Conservation (phyloP, 192 early-diverging fungal genomes). For the Entomortierella lignicola region DNA sequence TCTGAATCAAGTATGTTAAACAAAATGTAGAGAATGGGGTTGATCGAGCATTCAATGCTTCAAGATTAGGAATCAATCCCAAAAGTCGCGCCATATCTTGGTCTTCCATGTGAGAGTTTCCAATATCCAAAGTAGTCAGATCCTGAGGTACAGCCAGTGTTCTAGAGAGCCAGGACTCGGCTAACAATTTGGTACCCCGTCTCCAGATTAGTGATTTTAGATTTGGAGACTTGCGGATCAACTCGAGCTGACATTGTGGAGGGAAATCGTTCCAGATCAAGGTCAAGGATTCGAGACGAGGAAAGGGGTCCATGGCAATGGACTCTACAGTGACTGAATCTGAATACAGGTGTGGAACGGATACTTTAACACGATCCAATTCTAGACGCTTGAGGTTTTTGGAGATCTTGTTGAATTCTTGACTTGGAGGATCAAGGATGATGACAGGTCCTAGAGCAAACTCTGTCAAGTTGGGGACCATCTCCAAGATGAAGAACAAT, state of each 20-base stretch:
- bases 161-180: conserved; percentile 11
- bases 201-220: conserved; percentile 12
- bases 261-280: conserved; percentile 37
- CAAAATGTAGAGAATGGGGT: conserved; percentile 3
- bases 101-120: conserved; percentile 15
- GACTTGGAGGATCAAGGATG: conserved; percentile 13
- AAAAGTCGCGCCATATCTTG: conserved; percentile 16
- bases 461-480: not conserved
- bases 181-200: conserved; percentile 2
- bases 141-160: not conserved
- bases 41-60: not conserved
- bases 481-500: conserved; percentile 19
- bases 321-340: not conserved
- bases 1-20: not conserved
- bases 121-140: conserved; percentile 16
- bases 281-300: conserved; percentile 9
- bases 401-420: conserved; percentile 8
- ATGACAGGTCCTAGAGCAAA: conserved; percentile 18
- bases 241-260: conserved; percentile 3
- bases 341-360: not conserved
- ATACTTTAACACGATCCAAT: conserved; percentile 23
- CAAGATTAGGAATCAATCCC: conserved; percentile 5
- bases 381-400: conserved; percentile 3
- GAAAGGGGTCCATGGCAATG: not conserved
- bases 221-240: conserved; percentile 18